phyloP scores from a whole-genome alignment of 495 filamentous ascomycete species.

The Hypoxylon perforatum region DNA sequence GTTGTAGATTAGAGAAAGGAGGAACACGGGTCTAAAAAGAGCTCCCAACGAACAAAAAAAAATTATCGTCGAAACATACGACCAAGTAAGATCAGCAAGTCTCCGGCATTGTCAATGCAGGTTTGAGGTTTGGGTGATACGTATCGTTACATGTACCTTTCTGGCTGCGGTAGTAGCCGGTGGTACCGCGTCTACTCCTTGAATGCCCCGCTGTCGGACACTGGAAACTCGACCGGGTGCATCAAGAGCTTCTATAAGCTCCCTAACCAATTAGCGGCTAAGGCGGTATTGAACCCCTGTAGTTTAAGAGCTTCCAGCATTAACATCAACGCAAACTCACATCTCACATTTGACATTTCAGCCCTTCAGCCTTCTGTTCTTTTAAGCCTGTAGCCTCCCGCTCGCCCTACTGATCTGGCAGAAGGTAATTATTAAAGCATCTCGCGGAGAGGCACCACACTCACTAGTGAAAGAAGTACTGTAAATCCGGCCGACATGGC shows the following conservation, averaged over 20 bases:
- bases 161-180: too few relatives aligned
- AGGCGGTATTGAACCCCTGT: conserved; percentile 32
- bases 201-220: too few relatives aligned
- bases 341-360: conserved; percentile 2
- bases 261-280: conserved; percentile 21
- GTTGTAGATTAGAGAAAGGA: not conserved
- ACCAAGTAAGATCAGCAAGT: conserved; percentile 32
- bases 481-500: conserved; percentile 33
- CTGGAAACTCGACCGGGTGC: too few relatives aligned
- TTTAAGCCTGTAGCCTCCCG: too few relatives aligned
- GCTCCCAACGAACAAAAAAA: conserved; percentile 1
- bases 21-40: not conserved
- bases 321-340: conserved; percentile 5
- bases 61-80: conserved; percentile 23
- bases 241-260: too few relatives aligned
- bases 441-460: not conserved
- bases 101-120: conserved; percentile 27
- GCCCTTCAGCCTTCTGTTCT: not conserved
- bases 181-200: too few relatives aligned
- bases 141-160: not conserved
- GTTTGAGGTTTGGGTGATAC: conserved; percentile 7
- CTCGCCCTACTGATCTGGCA: too few relatives aligned
- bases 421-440: too few relatives aligned
- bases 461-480: not conserved
- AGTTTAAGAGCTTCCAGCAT: conserved; percentile 25